Conservation (phyloP, 768 basidiomycete species). For the Mycena galericulata region DNA sequence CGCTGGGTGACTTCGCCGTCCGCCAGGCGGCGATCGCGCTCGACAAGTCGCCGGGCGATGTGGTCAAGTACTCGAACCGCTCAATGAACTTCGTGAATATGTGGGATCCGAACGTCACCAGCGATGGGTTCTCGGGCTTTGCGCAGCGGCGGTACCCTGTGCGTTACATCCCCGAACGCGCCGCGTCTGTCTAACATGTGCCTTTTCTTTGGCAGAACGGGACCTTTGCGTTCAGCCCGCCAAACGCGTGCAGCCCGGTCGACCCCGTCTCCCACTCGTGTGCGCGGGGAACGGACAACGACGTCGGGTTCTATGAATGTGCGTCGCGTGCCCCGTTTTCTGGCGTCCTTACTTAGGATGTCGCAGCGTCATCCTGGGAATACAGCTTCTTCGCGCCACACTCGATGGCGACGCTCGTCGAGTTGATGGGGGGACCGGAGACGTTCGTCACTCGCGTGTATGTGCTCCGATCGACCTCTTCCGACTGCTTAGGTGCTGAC, state of each 20-base stretch:
- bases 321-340: constrained; percentile 22
- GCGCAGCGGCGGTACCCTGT: constrained; percentile 58
- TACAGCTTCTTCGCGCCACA: constrained; percentile 66
- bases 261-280: constrained; percentile 61
- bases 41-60: constrained; percentile 51
- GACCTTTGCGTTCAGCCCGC: constrained; percentile 62
- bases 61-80: constrained; percentile 58
- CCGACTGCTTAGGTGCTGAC: background rate
- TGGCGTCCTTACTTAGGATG: background rate
- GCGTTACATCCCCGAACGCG: constrained; percentile 24
- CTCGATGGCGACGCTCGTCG: constrained; percentile 59
- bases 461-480: constrained; percentile 25
- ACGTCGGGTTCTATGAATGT: constrained; percentile 68
- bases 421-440: constrained; percentile 59
- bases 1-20: constrained; percentile 64
- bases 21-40: constrained; percentile 61
- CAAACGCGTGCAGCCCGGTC: constrained; percentile 62
- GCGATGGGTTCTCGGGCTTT: constrained; percentile 63
- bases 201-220: constrained; percentile 52
- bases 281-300: constrained; percentile 61
- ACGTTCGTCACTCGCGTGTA: constrained; percentile 58
- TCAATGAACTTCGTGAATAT: constrained; percentile 66
- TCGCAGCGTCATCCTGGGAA: constrained; percentile 64
- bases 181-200: background rate
- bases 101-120: constrained; percentile 58